A percentile compares a stretch with the other conserved stretches of the same genome.
Evolutionary conservation across 805 yeast genomes (phyloP).

Genomic region (Saturnispora halmiae): DNA sequence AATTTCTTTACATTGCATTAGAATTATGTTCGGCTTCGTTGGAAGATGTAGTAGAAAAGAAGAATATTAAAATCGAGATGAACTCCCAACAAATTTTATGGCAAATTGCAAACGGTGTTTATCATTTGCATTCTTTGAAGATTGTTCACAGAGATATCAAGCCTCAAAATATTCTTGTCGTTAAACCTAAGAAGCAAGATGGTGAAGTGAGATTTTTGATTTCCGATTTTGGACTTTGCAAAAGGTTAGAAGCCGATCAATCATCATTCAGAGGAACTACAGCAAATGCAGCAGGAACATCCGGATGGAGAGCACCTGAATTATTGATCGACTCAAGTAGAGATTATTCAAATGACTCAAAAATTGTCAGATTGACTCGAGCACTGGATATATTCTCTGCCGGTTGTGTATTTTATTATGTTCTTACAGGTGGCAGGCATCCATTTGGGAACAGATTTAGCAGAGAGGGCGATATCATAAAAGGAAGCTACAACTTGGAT

Average conservation of each 20-base stretch:
- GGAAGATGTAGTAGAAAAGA: slow-evolving; percentile 67
- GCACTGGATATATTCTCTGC: slow-evolving; percentile 90
- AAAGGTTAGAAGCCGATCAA: slow-evolving; percentile 83
- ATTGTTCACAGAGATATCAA: slow-evolving; percentile 92
- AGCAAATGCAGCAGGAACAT: slow-evolving; percentile 89
- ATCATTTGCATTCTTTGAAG: slow-evolving; percentile 79
- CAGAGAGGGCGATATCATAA: slow-evolving; percentile 82
- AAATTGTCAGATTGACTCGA: slow-evolving; percentile 59
- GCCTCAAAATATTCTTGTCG: slow-evolving; percentile 87
- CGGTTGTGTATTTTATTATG: slow-evolving; percentile 90
- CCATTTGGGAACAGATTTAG: slow-evolving; percentile 91
- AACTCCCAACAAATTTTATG: slow-evolving; percentile 47
- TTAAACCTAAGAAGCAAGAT: slow-evolving; percentile 44
- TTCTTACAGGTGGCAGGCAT: slow-evolving; percentile 73
- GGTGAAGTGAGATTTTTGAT: slow-evolving; percentile 56
- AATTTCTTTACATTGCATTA: slow-evolving; percentile 84
- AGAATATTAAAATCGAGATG: slow-evolving; percentile 32
- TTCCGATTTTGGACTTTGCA: slow-evolving; percentile 94
- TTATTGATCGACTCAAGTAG: not conserved
- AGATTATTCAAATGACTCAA: slow-evolving; percentile 9
- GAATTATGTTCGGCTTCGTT: slow-evolving; percentile 85
- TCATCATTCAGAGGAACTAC: slow-evolving; percentile 89
- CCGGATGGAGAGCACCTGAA: slow-evolving; percentile 95
- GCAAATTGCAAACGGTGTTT: slow-evolving; percentile 78
- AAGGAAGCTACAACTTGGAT: slow-evolving; percentile 46